Percentiles rank a stretch among this genome's conserved stretches.
phyloP scores from a whole-genome alignment of 2,329 filamentous ascomycete genomes.

The Samsoniella hepiali region DNA sequence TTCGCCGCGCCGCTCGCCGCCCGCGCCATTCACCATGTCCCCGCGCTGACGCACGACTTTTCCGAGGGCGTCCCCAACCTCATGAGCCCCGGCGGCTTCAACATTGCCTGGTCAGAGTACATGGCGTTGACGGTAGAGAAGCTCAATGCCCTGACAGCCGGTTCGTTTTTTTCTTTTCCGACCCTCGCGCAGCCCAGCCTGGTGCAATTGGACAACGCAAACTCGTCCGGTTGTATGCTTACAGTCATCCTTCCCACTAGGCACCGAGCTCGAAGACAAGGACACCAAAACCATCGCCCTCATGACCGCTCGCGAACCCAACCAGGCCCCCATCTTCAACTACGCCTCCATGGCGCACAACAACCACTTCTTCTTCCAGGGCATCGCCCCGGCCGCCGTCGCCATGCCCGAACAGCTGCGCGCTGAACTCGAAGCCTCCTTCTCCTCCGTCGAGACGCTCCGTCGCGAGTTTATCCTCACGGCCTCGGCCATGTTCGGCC shows the following conservation, averaged over 20 bases:
- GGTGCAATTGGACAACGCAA: neutral
- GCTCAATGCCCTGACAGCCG: slow-evolving; percentile 70
- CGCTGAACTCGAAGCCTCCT: slow-evolving; percentile 62
- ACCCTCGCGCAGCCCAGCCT: neutral
- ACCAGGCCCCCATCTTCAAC: slow-evolving; percentile 82
- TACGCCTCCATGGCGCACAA: slow-evolving; percentile 95
- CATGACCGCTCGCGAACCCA: slow-evolving; percentile 73
- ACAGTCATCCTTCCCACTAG: slow-evolving; percentile 39
- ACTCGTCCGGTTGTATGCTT: neutral
- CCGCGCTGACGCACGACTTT: slow-evolving; percentile 46
- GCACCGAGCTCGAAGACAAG: slow-evolving; percentile 60
- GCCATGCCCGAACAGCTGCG: slow-evolving; percentile 56
- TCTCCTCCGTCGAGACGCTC: slow-evolving; percentile 80
- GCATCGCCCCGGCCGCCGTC: slow-evolving; percentile 42
- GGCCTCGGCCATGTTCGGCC: slow-evolving; percentile 89
- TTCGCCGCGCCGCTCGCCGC: slow-evolving; percentile 30
- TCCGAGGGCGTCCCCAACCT: slow-evolving; percentile 62
- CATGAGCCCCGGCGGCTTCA: slow-evolving; percentile 65
- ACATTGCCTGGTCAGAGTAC: slow-evolving; percentile 79
- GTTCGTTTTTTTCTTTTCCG: slow-evolving; percentile 45
- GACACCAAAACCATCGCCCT: slow-evolving; percentile 66
- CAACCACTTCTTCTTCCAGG: slow-evolving; percentile 77
- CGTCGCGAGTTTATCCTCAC: slow-evolving; percentile 75
- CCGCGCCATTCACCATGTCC: slow-evolving; percentile 47
- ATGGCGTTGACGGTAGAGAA: slow-evolving; percentile 70